Evolutionary conservation across 495 filamentous ascomycete species (phyloP).

Genomic region (Podospora tetraspora): DNA sequence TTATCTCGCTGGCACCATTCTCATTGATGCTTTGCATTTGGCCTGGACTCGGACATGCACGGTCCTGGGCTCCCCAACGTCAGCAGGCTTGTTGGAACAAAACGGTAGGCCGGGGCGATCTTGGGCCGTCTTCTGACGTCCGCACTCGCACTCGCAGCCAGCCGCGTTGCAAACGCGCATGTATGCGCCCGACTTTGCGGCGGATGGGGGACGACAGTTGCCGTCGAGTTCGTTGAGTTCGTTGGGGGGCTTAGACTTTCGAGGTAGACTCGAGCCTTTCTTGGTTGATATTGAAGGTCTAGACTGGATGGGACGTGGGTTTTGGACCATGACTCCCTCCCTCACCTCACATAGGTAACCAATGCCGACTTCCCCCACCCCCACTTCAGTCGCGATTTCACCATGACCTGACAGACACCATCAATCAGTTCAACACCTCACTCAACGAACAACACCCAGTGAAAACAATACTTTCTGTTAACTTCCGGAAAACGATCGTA

Average conservation of each 20-base stretch:
- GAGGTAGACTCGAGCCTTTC: neutral
- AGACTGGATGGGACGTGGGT: no score
- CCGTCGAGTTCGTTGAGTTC: neutral
- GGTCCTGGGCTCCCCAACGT: no score
- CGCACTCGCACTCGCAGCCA: neutral
- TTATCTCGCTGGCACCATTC: neutral
- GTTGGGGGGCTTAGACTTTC: neutral
- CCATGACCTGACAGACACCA: no score
- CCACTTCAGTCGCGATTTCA: no score
- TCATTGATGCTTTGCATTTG: no score
- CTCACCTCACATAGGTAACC: no score
- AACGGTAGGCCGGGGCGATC: neutral
- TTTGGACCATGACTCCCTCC: no score
- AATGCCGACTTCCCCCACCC: no score
- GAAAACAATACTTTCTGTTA: neutral
- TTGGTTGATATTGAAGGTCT: neutral
- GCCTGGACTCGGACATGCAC: neutral
- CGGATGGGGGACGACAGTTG: neutral
- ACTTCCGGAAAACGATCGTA: neutral
- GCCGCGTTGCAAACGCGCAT: neutral
- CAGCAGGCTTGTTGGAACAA: no score
- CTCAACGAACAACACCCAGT: neutral
- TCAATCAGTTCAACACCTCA: neutral
- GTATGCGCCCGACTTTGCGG: neutral
- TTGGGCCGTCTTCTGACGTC: neutral